Evolutionary conservation across 2,329 filamentous ascomycete species (phyloP).

Genomic region (Cladophialophora carrionii): DNA sequence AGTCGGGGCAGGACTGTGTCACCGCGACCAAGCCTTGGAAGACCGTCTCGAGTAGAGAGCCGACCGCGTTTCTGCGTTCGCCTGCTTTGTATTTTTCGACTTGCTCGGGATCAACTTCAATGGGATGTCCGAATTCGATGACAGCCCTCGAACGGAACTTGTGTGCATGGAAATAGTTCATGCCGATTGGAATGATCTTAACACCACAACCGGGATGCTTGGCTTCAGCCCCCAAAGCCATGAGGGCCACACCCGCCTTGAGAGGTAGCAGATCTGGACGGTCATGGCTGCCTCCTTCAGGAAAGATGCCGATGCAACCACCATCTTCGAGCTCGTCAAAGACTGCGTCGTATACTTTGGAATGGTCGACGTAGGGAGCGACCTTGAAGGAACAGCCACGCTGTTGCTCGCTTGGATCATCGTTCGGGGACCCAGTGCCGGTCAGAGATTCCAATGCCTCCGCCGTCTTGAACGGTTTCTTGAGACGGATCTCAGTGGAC

Average conservation of each 20-base stretch:
- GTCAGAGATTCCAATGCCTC: constrained; percentile 80
- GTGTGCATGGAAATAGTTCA: constrained; percentile 99
- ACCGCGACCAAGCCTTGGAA: constrained; percentile 84
- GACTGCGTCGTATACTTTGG: constrained; percentile 88
- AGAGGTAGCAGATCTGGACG: constrained; percentile 86
- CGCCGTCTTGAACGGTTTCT: constrained; percentile 81
- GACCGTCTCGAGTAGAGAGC: constrained; percentile 79
- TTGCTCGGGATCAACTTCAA: constrained; percentile 79
- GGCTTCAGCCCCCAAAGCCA: constrained; percentile 89
- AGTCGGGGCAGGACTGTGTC: constrained; percentile 89
- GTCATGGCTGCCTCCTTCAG: constrained; percentile 94
- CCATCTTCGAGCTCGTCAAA: constrained; percentile 79
- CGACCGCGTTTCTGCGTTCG: constrained; percentile 83
- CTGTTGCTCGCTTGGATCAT: constrained; percentile 59
- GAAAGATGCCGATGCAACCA: constrained; percentile 94
- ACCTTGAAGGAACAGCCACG: constrained; percentile 81
- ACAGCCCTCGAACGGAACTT: constrained; percentile 97
- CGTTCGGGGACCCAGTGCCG: constrained; percentile 58
- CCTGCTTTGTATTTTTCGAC: constrained; percentile 84
- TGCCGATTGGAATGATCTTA: constrained; percentile 93
- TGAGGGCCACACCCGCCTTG: constrained; percentile 96
- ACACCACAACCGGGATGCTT: constrained; percentile 83
- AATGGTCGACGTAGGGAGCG: constrained; percentile 92
- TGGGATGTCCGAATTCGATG: constrained; percentile 88
- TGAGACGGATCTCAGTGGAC: constrained; percentile 78